Percentiles rank a stretch among this genome's conserved stretches.
Conservation (phyloP, 2,329 filamentous ascomycete species). For the Penicillium hesseltinei region DNA sequence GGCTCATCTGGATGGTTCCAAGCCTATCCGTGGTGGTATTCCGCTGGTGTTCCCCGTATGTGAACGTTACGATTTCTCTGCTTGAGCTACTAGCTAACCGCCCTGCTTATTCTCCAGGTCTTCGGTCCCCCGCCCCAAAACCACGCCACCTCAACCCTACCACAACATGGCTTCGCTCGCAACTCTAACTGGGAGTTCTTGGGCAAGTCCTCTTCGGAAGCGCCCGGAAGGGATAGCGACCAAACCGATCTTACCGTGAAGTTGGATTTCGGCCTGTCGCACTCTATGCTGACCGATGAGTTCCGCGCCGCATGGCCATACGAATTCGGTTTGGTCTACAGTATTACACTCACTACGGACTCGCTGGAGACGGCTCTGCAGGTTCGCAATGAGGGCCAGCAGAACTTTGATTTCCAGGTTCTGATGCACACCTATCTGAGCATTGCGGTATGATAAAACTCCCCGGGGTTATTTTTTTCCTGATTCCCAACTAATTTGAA, state of each 20-base stretch:
- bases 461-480: background rate
- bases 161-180: conserved; percentile 94
- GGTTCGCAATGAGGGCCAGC: conserved; percentile 80
- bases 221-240: conserved; percentile 32
- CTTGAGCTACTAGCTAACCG: conserved; percentile 15
- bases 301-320: conserved; percentile 75
- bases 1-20: conserved; percentile 78
- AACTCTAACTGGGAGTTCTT: conserved; percentile 90
- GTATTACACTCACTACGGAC: conserved; percentile 75
- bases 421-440: conserved; percentile 88
- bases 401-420: conserved; percentile 86
- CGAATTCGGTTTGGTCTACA: conserved; percentile 89
- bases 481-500: conserved; percentile 13
- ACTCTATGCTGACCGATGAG: conserved; percentile 66
- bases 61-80: conserved; percentile 14
- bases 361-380: conserved; percentile 77
- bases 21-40: conserved; percentile 87
- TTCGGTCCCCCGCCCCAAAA: conserved; percentile 80
- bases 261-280: conserved; percentile 90
- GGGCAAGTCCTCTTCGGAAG: conserved; percentile 45
- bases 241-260: conserved; percentile 69
- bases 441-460: conserved; percentile 61
- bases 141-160: conserved; percentile 72
- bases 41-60: conserved; percentile 88
- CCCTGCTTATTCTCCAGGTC: conserved; percentile 50